Conservation (phyloP, 805 yeast species). For the Wickerhamomyces bovis region DNA sequence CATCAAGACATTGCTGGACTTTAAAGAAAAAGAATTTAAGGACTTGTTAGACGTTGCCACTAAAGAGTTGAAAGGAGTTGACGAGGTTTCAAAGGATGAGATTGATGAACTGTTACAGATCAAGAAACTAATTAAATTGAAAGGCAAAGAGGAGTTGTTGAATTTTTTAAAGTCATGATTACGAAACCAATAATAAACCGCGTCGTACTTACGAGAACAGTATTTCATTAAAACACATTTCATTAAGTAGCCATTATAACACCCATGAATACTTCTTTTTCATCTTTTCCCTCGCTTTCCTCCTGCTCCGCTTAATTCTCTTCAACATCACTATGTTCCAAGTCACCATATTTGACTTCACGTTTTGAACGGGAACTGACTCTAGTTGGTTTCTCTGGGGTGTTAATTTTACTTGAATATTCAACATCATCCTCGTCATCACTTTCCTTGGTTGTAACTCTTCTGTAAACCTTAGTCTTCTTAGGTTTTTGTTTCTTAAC, state of each 20-base stretch:
- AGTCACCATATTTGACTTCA: conserved; percentile 29
- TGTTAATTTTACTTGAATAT: background rate
- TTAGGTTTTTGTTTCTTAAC: conserved; percentile 15
- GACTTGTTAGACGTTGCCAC: conserved; percentile 40
- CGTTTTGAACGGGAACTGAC: conserved; percentile 36
- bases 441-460: conserved; percentile 7
- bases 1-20: conserved; percentile 26
- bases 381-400: conserved; percentile 28
- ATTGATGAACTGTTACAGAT: conserved; percentile 46
- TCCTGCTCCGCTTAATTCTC: conserved; percentile 1
- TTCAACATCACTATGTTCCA: conserved; percentile 10
- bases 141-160: conserved; percentile 63
- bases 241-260: background rate
- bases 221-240: background rate
- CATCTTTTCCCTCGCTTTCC: background rate
- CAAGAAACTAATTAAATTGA: conserved; percentile 54
- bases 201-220: background rate
- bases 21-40: conserved; percentile 37
- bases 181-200: background rate
- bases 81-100: conserved; percentile 30
- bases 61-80: conserved; percentile 14
- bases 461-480: conserved; percentile 7
- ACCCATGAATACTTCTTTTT: background rate
- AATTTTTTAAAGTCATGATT: conserved; percentile 40
- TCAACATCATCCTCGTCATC: conserved; percentile 8